A percentile compares a stretch with the other conserved stretches of the same genome.
Evolutionary conservation across 768 basidiomycete genomes (phyloP).

Genomic region (Russula earlei): DNA sequence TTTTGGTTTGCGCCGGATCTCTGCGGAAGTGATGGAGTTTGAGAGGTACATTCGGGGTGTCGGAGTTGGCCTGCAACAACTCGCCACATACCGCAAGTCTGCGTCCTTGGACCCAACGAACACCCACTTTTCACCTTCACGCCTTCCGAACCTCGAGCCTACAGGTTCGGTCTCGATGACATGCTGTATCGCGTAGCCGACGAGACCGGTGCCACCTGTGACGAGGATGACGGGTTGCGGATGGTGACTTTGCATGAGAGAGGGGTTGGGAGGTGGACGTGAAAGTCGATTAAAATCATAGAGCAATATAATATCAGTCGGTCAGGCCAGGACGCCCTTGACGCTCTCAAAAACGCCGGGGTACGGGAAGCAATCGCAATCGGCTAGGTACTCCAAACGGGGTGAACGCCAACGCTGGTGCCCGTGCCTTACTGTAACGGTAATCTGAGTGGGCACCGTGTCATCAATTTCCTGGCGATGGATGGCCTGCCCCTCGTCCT

Average conservation of each 20-base stretch:
- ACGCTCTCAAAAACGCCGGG: no score
- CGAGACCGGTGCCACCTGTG: conserved; percentile 79
- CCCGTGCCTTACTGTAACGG: no score
- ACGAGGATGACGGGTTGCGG: conserved; percentile 50
- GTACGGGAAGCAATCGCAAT: no score
- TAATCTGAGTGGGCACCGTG: no score
- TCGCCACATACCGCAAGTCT: conserved; percentile 63
- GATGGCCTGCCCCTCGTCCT: no score
- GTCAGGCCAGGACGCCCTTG: no score
- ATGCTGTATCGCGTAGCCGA: conserved; percentile 75
- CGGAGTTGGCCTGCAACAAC: background rate
- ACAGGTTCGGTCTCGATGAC: conserved; percentile 70
- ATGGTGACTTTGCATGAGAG: background rate
- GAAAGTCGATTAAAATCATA: no score
- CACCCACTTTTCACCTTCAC: conserved; percentile 73
- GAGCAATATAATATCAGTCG: no score
- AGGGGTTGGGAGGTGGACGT: no score
- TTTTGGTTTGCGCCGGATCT: conserved; percentile 56
- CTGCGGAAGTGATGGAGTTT: conserved; percentile 30
- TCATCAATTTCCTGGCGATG: no score
- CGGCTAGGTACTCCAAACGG: no score
- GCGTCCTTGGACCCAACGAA: conserved; percentile 73
- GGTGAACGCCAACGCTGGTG: no score
- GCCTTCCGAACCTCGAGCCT: conserved; percentile 72
- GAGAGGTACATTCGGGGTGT: background rate